Evolutionary conservation across 192 early-diverging fungal genomes (phyloP).

Genomic region (Kappamyces sp.): DNA sequence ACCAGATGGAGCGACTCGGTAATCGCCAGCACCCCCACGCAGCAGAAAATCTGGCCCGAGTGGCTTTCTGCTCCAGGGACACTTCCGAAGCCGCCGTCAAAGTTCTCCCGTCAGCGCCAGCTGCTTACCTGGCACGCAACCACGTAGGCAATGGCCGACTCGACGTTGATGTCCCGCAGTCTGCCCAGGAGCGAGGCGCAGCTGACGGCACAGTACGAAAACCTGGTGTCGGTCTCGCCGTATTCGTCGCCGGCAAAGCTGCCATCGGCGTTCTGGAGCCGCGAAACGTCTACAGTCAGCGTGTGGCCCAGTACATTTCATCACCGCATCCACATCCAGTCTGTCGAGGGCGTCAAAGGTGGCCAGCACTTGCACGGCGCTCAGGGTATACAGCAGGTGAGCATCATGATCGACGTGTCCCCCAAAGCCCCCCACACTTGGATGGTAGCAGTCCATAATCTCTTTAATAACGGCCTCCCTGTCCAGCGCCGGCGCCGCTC

Average conservation of each 20-base stretch:
- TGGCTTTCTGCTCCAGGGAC: conserved; percentile 88
- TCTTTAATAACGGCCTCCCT: conserved; percentile 1
- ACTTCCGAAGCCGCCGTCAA: conserved; percentile 93
- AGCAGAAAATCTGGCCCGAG: conserved; percentile 85
- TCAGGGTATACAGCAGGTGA: conserved; percentile 86
- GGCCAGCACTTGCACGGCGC: conserved; percentile 80
- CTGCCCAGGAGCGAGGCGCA: conserved; percentile 69
- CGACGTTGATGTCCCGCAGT: conserved; percentile 58
- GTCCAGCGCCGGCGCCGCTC: neutral
- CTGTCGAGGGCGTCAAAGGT: conserved; percentile 74
- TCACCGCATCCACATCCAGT: conserved; percentile 59
- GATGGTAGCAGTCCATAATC: conserved; percentile 1
- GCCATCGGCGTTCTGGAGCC: conserved; percentile 58
- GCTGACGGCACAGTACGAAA: conserved; percentile 79
- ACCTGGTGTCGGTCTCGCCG: conserved; percentile 93
- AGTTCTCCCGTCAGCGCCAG: conserved; percentile 46
- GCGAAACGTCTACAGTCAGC: conserved; percentile 50
- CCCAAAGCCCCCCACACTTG: conserved; percentile 74
- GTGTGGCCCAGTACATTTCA: conserved; percentile 50
- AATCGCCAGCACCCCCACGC: conserved; percentile 83
- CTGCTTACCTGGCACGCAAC: conserved; percentile 46
- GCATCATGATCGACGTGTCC: conserved; percentile 81
- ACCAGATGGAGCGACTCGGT: conserved; percentile 68
- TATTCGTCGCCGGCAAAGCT: conserved; percentile 87
- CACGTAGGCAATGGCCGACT: conserved; percentile 66